Evolutionary conservation across 2,329 filamentous ascomycete genomes (phyloP), one percentile per base, ranked within the genome.

Genomic region (Rhynchosporium agropyri): DNA sequence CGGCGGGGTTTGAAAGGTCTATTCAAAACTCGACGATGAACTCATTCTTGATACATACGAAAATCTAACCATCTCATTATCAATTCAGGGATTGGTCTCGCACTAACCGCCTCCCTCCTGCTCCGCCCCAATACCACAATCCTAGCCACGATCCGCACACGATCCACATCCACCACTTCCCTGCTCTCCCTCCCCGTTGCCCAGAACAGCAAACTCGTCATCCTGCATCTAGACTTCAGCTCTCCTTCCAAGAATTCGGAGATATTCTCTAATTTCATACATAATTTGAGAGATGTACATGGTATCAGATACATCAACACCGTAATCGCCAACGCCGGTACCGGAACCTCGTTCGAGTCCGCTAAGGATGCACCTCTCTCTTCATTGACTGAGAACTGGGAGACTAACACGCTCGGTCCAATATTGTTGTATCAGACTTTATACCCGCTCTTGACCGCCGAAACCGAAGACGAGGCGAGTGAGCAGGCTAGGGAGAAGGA

Each of bases 261-360:
- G 69, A 2, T 66, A 76, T 2, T 66, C 68, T 0, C 40, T 57
- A 3, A 40, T 60, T 74, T 51, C 51, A 5, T 40, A 1, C 31
- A 28, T 2, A 56, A 26, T 1, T 56, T 64, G 9, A 9, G 3
- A 7, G 5, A 50, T 3, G 6, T 26, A 0, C 28, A 65, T 20
- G 74, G 74, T 2, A 78, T 84, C 60, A 66, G 70, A 5, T 70
- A 76, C 36, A 69, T 85, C 2, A 79, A 85, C 65, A 70, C 81
- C 9, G 73, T 85, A 2, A 78, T 85, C 58, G 77, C 80, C 38
- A 84, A 84, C 66, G 81, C 83, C 0, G 82, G 77, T 9, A 74
- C 79, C 3, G 72, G 71, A 2, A 67, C 71, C 1, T 50, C 65
- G 4, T 79, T 70, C 58, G 71, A 73, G 0, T 33, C 62, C 9